Percentiles rank a stretch among this genome's conserved stretches.
Evolutionary conservation across 1,284 basidiomycete species (phyloP).

Genomic region (Ganoderma boninense): DNA sequence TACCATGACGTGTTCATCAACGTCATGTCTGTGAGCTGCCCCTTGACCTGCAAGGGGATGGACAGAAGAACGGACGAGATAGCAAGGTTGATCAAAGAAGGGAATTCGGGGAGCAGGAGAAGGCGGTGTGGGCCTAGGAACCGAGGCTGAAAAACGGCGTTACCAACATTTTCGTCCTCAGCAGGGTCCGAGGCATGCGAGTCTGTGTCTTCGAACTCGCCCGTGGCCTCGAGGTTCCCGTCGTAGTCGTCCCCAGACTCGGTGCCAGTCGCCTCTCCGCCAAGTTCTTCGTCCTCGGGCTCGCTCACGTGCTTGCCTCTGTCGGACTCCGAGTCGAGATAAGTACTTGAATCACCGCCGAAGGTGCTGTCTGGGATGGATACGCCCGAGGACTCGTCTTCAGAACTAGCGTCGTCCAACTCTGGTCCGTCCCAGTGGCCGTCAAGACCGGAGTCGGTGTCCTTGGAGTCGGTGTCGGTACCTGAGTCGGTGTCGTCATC

Average conservation of each 20-base stretch:
- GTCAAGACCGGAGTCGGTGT: background rate
- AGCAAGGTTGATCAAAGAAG: slow-evolving; percentile 1
- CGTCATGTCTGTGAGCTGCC: background rate
- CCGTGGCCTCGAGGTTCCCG: background rate
- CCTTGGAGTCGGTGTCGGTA: background rate
- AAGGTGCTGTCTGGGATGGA: background rate
- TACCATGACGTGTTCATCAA: background rate
- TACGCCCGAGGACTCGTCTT: background rate
- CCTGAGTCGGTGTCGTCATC: background rate
- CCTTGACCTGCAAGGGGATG: background rate
- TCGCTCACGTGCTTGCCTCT: background rate
- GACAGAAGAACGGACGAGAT: background rate
- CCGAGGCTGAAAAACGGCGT: background rate
- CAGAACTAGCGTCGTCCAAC: background rate
- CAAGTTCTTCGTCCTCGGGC: background rate
- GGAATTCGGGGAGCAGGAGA: background rate
- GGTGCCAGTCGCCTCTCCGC: background rate
- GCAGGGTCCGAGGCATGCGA: background rate
- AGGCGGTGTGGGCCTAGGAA: no score
- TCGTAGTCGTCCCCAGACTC: background rate
- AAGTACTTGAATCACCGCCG: background rate
- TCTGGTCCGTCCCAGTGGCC: background rate
- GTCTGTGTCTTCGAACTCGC: background rate
- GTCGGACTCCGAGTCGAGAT: background rate
- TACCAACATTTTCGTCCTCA: background rate